Conservation (phyloP, 2,329 filamentous ascomycete species). For the Exophiala alcalophila region DNA sequence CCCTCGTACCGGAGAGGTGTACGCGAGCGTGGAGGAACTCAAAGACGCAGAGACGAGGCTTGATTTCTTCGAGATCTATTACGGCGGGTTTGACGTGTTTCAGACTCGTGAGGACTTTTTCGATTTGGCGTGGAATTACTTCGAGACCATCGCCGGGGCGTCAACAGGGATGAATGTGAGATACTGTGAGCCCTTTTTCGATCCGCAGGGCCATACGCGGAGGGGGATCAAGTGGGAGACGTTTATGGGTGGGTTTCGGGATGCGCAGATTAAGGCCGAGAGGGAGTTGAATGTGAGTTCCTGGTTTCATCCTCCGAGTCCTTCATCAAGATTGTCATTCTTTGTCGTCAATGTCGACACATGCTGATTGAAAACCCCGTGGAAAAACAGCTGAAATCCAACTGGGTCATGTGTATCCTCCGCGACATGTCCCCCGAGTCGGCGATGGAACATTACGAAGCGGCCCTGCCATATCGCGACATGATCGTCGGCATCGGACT, state of each 20-base stretch:
- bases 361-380: too few relatives aligned
- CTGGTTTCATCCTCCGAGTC: too few relatives aligned
- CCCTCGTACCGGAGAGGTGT: conserved; percentile 15
- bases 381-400: too few relatives aligned
- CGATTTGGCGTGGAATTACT: conserved; percentile 43
- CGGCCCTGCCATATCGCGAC: conserved; percentile 31
- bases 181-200: conserved; percentile 45
- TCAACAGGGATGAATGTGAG: conserved; percentile 45
- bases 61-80: conserved; percentile 35
- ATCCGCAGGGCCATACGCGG: conserved; percentile 43
- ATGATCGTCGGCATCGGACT: conserved; percentile 10
- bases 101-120: conserved; percentile 41
- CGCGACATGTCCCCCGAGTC: conserved; percentile 41
- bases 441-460: conserved; percentile 40
- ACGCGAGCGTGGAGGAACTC: conserved; percentile 35
- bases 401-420: conserved; percentile 47
- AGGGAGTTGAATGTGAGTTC: conserved; percentile 32
- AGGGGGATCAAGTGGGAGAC: conserved; percentile 36
- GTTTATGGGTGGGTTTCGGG: conserved; percentile 39
- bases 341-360: too few relatives aligned
- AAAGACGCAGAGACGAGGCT: conserved; percentile 5
- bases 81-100: conserved; percentile 36
- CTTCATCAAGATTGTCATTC: too few relatives aligned
- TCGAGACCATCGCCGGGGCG: conserved; percentile 31
- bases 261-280: conserved; percentile 35